Percentiles rank a stretch among this genome's conserved stretches.
phyloP scores from a whole-genome alignment of 345 rosid genomes.

The Conringia planisiliqua region DNA sequence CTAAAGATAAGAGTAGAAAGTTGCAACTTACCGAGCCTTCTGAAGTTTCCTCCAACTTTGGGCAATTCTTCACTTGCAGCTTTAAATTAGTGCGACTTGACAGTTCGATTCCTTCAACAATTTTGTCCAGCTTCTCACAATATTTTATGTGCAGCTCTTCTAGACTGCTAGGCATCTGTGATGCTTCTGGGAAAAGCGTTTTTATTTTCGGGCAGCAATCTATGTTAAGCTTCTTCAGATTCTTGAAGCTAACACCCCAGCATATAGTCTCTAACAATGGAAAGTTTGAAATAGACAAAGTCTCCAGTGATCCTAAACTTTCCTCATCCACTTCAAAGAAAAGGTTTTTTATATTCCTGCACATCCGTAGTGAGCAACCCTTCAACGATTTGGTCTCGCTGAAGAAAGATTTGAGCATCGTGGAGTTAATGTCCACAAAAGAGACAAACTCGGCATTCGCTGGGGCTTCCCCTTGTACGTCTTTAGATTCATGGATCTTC shows the following conservation, averaged over 20 bases:
- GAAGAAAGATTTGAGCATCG: conserved; percentile 35
- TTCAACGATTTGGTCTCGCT: conserved; percentile 20
- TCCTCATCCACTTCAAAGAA: conserved; percentile 28
- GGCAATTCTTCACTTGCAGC: neutral
- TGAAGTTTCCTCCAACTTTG: neutral
- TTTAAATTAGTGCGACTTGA: conserved; percentile 21
- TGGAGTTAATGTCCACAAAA: conserved; percentile 24
- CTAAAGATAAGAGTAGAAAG: neutral
- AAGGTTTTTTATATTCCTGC: conserved; percentile 30
- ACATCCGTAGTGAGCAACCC: conserved; percentile 41
- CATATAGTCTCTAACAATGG: conserved; percentile 29
- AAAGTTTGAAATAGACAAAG: conserved; percentile 40
- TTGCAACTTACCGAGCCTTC: conserved; percentile 13
- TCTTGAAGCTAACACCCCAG: conserved; percentile 15
- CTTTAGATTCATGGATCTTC: conserved; percentile 42
- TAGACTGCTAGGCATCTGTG: conserved; percentile 35
- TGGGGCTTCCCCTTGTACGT: conserved; percentile 16
- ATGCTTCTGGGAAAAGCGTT: conserved; percentile 19
- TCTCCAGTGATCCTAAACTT: conserved; percentile 32
- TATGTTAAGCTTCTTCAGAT: conserved; percentile 40
- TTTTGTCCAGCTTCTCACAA: conserved; percentile 42
- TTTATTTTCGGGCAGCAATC: conserved; percentile 48
- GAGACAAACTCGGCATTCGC: conserved; percentile 30
- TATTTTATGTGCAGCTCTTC: conserved; percentile 35
- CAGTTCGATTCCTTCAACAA: conserved; percentile 15